Evolutionary conservation across 805 yeast species (phyloP), one percentile per base, ranked within the genome.

Genomic region (Yarrowia hollandica): DNA sequence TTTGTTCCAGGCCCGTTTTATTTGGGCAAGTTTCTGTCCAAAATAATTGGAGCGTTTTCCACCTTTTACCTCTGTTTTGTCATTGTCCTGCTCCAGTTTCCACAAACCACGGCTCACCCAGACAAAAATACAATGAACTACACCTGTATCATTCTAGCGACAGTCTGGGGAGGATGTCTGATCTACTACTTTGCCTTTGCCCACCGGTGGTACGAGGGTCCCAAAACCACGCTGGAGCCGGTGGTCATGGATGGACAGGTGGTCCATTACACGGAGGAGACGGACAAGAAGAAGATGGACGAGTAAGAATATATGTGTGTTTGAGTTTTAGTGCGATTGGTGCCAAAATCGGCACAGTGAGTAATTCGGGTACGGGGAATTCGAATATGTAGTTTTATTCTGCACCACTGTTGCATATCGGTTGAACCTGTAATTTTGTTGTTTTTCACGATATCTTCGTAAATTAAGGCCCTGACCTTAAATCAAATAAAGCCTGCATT

Each of bases 131-230:
- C 44, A 22, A 38, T 38, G 44, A 38, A 38, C 44, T 38, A 38
- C 44, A 38, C 44, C 14, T 38, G 44, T 38, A 16, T 38, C 19
- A 38, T 38, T 23, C 19, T 38, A 5, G 16, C 10, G 4, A n/a
- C 44, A 1, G 44, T 38, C 18, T 38, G 44, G 44, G 44, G 30
- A 22, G 44, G 44, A 2, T 38, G 44, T 23, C n/a, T 38, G 44
- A 14, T 15, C 8, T 38, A 38, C 19, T 38, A 38, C 30, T 38
- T 22, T 23, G 4, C 23, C 19, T 38, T 38, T 38, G 44, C 44
- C 4, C 44, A 38, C 11, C n/a, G 18, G 12, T 38, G 44, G 44
- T 38, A 22, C 28, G 28, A 38, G 30, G 44, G 44, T 9, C 44
- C 44, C 14, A 38, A 38, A 15, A 38, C 44, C 5, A 38, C 44